Base-by-base conservation (phyloP, 805 yeast genomes). In the Nakazawaea holstii region DNA sequence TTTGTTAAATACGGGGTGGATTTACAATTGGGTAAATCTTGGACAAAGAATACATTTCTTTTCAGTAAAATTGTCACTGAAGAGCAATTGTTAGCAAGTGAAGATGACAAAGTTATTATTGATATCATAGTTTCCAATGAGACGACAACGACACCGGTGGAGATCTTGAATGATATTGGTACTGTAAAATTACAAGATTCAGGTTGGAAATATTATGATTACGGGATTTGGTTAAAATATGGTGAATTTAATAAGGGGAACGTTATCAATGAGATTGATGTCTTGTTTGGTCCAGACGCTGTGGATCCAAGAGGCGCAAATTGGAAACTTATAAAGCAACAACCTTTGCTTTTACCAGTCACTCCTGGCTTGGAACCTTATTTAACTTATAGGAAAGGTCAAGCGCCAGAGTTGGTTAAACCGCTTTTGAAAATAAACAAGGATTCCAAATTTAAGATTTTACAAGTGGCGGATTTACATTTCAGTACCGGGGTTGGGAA, bases 391-490 rank as follows among this genome's bases (percentile, higher is more conserved):
- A 36, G 46, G 31, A 40, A 48, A 8, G 49, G 43, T 20, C 38
- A 58, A 53, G 11, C 49, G 13, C 20, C 44, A 41, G 47, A 43
- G 41, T 11, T 48, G 50, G 43, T 49, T 40, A 37, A 43, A 31
- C 68, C 70, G 2, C 46, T 48, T 6, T 62, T 80, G 37, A 65
- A 67, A 43, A 59, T 73, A 13, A 55, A 65, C 9, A 51, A 65
- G 2, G 59, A 73, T 17, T 80, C 79, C 4, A 75, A 70, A 46
- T 87, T 83, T 65, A 92, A 86, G 62, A 83, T 94, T 37, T 65
- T 89, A 9, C 99, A 94, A 64, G 79, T 92, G 5, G 95, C 97
- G 0, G 98, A 94, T 62, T 68, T 92, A 48, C 99, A 94, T 65
- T 83, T 86, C 60, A 76, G 94, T n/a, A 85, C 96, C 0, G 91